phyloP scores from a whole-genome alignment of 2,329 filamentous ascomycete genomes.

The Colletotrichum higginsianum region DNA sequence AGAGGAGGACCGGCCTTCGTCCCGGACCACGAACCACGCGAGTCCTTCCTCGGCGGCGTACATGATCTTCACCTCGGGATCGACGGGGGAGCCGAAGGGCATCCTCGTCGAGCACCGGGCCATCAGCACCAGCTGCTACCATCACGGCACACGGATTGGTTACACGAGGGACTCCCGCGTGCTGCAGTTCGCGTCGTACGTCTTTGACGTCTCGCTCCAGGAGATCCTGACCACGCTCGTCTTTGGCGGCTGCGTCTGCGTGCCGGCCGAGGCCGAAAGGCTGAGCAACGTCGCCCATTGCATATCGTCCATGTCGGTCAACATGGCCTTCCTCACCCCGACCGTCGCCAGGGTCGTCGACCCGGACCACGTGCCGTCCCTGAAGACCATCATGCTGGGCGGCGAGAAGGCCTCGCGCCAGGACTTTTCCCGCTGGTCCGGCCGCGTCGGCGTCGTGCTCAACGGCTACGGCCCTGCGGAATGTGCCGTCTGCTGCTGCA shows the following conservation, averaged over 20 bases:
- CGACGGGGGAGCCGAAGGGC: slow-evolving; percentile 9
- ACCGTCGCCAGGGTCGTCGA: slow-evolving; percentile 37
- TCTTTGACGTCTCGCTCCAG: slow-evolving; percentile 66
- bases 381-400: slow-evolving; percentile 2
- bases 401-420: slow-evolving; percentile 35
- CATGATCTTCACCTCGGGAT: slow-evolving; percentile 4
- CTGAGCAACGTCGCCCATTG: slow-evolving; percentile 46
- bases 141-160: neutral
- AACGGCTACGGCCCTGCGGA: slow-evolving; percentile 30
- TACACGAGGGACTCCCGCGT: neutral
- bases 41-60: neutral
- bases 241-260: slow-evolving; percentile 67
- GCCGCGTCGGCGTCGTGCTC: slow-evolving; percentile 1
- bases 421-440: neutral
- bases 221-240: slow-evolving; percentile 68
- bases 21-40: neutral
- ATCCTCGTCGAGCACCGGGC: slow-evolving; percentile 5
- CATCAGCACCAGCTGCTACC: neutral
- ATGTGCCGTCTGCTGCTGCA: slow-evolving; percentile 27
- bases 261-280: slow-evolving; percentile 21
- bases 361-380: neutral
- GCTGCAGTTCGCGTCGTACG: slow-evolving; percentile 65
- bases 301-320: slow-evolving; percentile 34
- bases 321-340: slow-evolving; percentile 43
- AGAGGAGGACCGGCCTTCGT: neutral